Evolutionary conservation across 495 filamentous ascomycete genomes (phyloP).

Genomic region (Tetracladium marchalianum): DNA sequence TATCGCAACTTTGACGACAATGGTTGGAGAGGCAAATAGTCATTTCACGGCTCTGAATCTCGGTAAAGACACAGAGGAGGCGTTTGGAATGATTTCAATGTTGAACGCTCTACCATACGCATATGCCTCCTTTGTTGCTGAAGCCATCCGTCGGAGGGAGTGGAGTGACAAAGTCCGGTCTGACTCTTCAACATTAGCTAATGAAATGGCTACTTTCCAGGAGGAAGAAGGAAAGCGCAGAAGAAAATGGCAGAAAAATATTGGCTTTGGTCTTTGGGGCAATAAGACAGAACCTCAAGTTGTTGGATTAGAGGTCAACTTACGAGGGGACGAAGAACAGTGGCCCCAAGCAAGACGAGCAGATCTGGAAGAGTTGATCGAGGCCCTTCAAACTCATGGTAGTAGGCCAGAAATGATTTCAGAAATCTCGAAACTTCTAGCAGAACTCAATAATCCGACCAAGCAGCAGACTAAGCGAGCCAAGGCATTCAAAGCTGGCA

Average conservation of each 20-base stretch:
- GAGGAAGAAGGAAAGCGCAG: constrained; percentile 85
- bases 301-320: constrained; percentile 73
- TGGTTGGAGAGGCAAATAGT: constrained; percentile 56
- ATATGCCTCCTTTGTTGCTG: constrained; percentile 81
- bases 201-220: constrained; percentile 81
- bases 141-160: constrained; percentile 76
- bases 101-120: constrained; percentile 74
- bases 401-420: constrained; percentile 34
- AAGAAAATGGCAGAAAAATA: constrained; percentile 80
- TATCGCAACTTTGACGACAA: constrained; percentile 67
- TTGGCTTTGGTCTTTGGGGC: constrained; percentile 44
- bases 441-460: constrained; percentile 61
- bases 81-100: constrained; percentile 65
- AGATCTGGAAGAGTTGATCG: constrained; percentile 58
- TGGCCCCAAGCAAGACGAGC: constrained; percentile 61
- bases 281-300: constrained; percentile 51
- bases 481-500: constrained; percentile 93
- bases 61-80: constrained; percentile 52
- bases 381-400: constrained; percentile 43
- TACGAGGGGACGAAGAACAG: constrained; percentile 65
- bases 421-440: constrained; percentile 47
- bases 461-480: constrained; percentile 65
- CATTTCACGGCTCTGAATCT: constrained; percentile 64
- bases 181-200: constrained; percentile 74
- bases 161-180: constrained; percentile 83